Conservation (phyloP, 192 early-diverging fungal species). For the Chytriomyces hyalinus region DNA sequence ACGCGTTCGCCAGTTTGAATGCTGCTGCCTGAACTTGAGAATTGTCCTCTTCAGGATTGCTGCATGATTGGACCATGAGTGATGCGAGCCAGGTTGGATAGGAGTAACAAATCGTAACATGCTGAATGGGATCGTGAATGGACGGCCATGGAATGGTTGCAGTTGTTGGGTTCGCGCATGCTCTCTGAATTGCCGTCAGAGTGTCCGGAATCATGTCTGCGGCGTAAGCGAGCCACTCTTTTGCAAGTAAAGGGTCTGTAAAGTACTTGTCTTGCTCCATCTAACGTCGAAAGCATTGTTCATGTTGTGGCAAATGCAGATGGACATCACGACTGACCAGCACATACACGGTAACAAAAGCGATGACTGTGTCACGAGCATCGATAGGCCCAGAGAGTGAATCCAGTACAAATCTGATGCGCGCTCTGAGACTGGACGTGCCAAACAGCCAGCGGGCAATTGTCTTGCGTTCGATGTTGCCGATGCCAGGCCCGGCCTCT, state of each 20-base stretch:
- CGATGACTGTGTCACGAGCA: background rate
- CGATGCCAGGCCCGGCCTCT: too few relatives aligned
- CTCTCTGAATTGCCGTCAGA: background rate
- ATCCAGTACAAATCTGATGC: background rate
- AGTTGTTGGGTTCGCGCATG: too few relatives aligned
- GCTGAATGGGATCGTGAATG: background rate
- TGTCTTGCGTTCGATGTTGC: constrained; percentile 13
- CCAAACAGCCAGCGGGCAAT: constrained; percentile 24
- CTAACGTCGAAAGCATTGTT: too few relatives aligned
- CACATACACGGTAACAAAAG: background rate
- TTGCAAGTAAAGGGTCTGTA: background rate
- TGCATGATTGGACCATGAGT: background rate
- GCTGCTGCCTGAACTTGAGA: background rate
- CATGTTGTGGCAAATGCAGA: too few relatives aligned
- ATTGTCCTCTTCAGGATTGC: background rate
- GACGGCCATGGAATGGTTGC: background rate
- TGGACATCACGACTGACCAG: too few relatives aligned
- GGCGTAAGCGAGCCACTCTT: constrained; percentile 17
- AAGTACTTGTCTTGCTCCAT: background rate
- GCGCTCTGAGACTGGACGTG: background rate
- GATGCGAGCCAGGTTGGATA: constrained; percentile 11
- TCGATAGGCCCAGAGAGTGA: too few relatives aligned
- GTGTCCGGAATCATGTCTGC: background rate
- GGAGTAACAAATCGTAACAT: background rate
- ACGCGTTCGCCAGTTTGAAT: background rate